Evolutionary conservation across 768 basidiomycete species (phyloP).

Genomic region (Mycena vitilis): DNA sequence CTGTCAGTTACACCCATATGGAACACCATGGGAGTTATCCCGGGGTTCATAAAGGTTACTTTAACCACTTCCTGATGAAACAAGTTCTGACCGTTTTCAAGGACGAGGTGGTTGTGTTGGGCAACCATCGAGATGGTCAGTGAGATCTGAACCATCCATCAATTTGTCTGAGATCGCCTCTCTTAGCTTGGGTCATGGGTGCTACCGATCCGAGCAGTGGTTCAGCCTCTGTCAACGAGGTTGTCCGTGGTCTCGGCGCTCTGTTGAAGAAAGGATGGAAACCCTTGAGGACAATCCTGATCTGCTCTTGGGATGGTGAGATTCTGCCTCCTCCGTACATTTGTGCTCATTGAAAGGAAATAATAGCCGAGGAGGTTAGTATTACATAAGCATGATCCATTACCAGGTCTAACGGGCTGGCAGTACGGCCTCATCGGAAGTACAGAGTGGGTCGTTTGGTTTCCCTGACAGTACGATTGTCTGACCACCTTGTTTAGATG

Average conservation of each 20-base stretch:
- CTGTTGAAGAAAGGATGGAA: conserved; percentile 71
- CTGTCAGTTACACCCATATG: conserved; percentile 72
- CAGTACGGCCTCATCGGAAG: conserved; percentile 81
- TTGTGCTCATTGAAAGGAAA: conserved; percentile 18
- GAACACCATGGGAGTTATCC: conserved; percentile 76
- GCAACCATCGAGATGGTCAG: conserved; percentile 79
- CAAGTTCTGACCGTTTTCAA: conserved; percentile 3
- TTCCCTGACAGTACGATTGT: background rate
- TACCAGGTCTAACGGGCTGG: background rate
- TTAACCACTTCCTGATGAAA: background rate
- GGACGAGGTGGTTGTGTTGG: conserved; percentile 76
- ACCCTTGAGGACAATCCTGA: conserved; percentile 75
- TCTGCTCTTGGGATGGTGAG: conserved; percentile 89
- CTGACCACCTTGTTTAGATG: conserved; percentile 50
- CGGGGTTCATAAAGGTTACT: conserved; percentile 60
- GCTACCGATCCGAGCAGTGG: conserved; percentile 69
- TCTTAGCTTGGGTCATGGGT: conserved; percentile 56
- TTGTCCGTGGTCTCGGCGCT: conserved; percentile 65
- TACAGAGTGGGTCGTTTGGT: conserved; percentile 62
- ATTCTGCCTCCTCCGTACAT: background rate
- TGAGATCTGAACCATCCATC: background rate
- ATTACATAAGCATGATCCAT: background rate
- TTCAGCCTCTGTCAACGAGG: conserved; percentile 66
- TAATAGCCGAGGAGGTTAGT: conserved; percentile 31
- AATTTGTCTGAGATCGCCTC: background rate